Conservation (phyloP, 441 rosid genomes). For the Manihot esculenta region DNA sequence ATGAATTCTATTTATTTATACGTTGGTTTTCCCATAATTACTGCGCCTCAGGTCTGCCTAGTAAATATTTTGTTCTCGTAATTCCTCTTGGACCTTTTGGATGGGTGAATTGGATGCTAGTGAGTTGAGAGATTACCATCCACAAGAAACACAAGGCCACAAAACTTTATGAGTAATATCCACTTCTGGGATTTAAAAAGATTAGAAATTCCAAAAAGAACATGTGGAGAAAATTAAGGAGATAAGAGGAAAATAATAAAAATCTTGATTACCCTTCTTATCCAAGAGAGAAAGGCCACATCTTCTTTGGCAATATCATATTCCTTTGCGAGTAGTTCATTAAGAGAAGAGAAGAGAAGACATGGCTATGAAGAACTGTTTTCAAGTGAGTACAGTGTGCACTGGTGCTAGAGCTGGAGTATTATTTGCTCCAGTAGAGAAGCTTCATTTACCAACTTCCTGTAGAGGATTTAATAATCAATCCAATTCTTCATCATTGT, state of each 20-base stretch:
- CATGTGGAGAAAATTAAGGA: neutral
- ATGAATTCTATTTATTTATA: no score
- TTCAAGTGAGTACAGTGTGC: slow-evolving; percentile 41
- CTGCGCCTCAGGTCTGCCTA: no score
- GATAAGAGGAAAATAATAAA: neutral
- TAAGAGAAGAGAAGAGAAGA: neutral
- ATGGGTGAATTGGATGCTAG: neutral
- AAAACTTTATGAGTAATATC: slow-evolving; percentile 28
- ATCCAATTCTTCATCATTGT: slow-evolving; percentile 24
- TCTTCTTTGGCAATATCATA: slow-evolving; percentile 8
- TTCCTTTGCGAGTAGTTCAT: slow-evolving; percentile 9
- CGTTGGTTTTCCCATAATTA: no score
- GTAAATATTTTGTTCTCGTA: no score
- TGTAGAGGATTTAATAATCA: slow-evolving; percentile 23
- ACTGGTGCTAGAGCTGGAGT: slow-evolving; percentile 27
- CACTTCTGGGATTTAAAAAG: slow-evolving; percentile 2
- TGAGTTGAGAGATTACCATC: slow-evolving; percentile 19
- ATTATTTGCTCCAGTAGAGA: slow-evolving; percentile 28
- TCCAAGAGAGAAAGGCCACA: slow-evolving; percentile 29
- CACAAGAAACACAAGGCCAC: slow-evolving; percentile 35
- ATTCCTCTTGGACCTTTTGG: no score
- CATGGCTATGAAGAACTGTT: slow-evolving; percentile 51
- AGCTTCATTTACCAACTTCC: slow-evolving; percentile 32
- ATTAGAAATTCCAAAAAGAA: slow-evolving; percentile 8
- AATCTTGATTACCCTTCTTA: neutral